Percentiles rank a stretch among this genome's conserved stretches.
These are phyloP conservation scores for Udeniomyces megalosporus DNA, from an alignment of 768 basidiomycete species.

Conservation along the genomic window DNA sequence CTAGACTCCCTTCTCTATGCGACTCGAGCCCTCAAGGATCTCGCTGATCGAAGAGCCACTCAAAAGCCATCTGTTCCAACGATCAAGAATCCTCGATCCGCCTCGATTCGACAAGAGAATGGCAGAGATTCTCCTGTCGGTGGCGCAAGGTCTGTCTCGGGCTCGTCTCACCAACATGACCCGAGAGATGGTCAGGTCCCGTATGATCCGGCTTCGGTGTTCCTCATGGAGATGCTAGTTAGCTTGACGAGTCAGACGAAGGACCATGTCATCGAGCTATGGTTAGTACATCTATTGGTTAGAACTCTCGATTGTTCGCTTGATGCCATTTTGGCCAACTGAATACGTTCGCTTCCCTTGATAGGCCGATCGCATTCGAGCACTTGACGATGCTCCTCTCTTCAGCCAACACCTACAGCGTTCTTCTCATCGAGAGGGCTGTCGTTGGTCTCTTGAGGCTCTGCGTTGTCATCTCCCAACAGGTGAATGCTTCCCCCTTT, in stretches of 20 bases:
- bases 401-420: conserved; percentile 62
- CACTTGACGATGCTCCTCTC: conserved; percentile 70
- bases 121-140: conserved; percentile 18
- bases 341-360: not conserved
- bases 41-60: conserved; percentile 65
- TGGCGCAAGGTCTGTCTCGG: not conserved
- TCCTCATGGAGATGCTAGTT: conserved; percentile 86
- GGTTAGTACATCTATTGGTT: no score
- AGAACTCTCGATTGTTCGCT: not conserved
- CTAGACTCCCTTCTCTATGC: conserved; percentile 66
- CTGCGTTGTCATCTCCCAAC: conserved; percentile 63
- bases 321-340: not conserved
- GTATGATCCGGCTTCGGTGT: conserved; percentile 89
- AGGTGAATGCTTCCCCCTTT: conserved; percentile 37
- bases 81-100: conserved; percentile 22
- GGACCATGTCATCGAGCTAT: conserved; percentile 68
- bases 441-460: conserved; percentile 74
- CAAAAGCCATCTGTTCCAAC: not conserved
- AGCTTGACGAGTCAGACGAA: conserved; percentile 66
- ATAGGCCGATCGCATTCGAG: conserved; percentile 86
- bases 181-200: conserved; percentile 41
- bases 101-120: conserved; percentile 18
- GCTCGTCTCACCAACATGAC: conserved; percentile 6
- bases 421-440: conserved; percentile 81
- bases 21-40: conserved; percentile 66